These are phyloP conservation scores for Sporothrix dimorphospora DNA, from an alignment of 2,329 filamentous ascomycete genomes.

Conservation along the genomic window DNA sequence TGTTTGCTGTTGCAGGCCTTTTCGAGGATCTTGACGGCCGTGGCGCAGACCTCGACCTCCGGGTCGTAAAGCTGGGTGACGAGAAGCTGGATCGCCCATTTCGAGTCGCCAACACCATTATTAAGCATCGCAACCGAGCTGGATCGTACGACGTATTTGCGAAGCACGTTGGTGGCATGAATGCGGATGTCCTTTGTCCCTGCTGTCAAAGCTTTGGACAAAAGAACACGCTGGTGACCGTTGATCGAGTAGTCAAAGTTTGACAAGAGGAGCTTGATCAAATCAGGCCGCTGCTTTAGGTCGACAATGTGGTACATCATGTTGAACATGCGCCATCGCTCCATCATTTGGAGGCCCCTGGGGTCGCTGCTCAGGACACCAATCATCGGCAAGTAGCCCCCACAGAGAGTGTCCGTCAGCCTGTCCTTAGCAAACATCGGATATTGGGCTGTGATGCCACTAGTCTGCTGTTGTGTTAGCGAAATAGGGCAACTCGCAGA, in stretches of 20 bases:
- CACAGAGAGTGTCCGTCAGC: conserved; percentile 82
- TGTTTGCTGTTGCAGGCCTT: conserved; percentile 93
- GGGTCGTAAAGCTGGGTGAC: conserved; percentile 98
- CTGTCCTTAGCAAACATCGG: conserved; percentile 88
- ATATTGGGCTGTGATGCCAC: conserved; percentile 75
- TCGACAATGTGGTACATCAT: conserved; percentile 99
- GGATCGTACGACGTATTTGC: conserved; percentile 75
- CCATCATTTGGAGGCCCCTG: conserved; percentile 84
- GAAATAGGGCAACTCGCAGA: neutral
- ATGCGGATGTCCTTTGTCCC: conserved; percentile 91
- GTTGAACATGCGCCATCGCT: conserved; percentile 97
- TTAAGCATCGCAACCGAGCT: conserved; percentile 37
- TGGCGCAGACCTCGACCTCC: conserved; percentile 93
- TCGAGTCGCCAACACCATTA: conserved; percentile 66
- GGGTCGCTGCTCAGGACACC: conserved; percentile 82
- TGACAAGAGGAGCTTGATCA: conserved; percentile 84
- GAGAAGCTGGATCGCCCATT: conserved; percentile 95
- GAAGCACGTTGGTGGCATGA: conserved; percentile 80
- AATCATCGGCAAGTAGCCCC: conserved; percentile 92
- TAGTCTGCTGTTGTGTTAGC: conserved; percentile 51
- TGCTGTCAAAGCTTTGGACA: conserved; percentile 91
- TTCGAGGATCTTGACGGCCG: conserved; percentile 94
- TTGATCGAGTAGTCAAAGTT: conserved; percentile 91
- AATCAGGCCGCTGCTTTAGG: conserved; percentile 83
- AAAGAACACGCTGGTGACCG: conserved; percentile 86